Evolutionary conservation across 257 asterid genomes (phyloP).

Genomic region (Fraxinus anomala): DNA sequence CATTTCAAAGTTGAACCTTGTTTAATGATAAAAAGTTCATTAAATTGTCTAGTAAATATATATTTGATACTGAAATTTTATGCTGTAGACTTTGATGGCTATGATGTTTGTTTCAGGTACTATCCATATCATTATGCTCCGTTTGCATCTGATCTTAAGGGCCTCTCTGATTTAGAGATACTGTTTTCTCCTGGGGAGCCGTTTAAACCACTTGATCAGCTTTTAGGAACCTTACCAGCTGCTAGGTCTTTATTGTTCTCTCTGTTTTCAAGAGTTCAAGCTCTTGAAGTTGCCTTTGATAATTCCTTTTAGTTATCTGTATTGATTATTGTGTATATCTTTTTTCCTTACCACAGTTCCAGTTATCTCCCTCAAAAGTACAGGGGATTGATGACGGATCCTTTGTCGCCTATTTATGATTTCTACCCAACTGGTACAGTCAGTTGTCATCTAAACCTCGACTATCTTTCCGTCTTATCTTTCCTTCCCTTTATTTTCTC

Average conservation of each 20-base stretch:
- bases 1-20: neutral
- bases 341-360: slow-evolving; percentile 52
- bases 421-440: slow-evolving; percentile 80
- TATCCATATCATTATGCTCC: slow-evolving; percentile 99
- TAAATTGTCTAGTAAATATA: neutral
- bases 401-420: slow-evolving; percentile 72
- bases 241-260: slow-evolving; percentile 61
- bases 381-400: slow-evolving; percentile 84
- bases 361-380: slow-evolving; percentile 80
- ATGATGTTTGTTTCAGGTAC: slow-evolving; percentile 60
- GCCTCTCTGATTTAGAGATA: slow-evolving; percentile 75
- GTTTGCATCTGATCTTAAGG: slow-evolving; percentile 92
- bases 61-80: neutral
- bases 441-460: slow-evolving; percentile 20
- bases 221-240: slow-evolving; percentile 94
- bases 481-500: slow-evolving; percentile 8
- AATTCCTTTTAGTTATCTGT: slow-evolving; percentile 9
- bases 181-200: slow-evolving; percentile 88
- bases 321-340: slow-evolving; percentile 7
- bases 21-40: neutral
- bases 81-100: neutral
- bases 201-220: slow-evolving; percentile 97
- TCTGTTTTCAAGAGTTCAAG: slow-evolving; percentile 19
- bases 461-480: neutral
- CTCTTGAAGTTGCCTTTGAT: slow-evolving; percentile 19